phyloP scores from a whole-genome alignment of 2,329 filamentous ascomycete species.

The Falciphora oryzae region DNA sequence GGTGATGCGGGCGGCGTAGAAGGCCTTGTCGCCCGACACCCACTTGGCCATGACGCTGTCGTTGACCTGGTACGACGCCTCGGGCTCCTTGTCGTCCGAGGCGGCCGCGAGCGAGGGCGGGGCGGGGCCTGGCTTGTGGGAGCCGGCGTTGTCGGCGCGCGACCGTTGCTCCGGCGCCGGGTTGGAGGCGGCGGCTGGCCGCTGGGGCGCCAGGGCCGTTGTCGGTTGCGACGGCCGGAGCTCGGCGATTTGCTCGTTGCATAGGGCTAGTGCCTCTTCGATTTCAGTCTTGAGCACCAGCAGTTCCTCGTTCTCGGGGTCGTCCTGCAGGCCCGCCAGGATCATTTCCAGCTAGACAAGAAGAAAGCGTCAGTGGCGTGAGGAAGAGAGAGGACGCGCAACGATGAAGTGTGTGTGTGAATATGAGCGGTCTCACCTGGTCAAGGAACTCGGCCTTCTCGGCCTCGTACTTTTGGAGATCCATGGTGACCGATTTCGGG shows the following conservation, averaged over 20 bases:
- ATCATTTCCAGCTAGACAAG: constrained; percentile 68
- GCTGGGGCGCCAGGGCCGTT: constrained; percentile 32
- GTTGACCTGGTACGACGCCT: constrained; percentile 71
- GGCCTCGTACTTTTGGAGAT: constrained; percentile 36
- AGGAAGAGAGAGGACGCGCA: not conserved
- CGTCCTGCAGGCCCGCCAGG: constrained; percentile 67
- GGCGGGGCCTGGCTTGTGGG: constrained; percentile 47
- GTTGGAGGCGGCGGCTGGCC: constrained; percentile 25
- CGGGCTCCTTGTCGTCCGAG: constrained; percentile 47
- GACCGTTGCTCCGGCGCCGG: constrained; percentile 62
- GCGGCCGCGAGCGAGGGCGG: constrained; percentile 28
- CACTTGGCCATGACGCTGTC: constrained; percentile 89
- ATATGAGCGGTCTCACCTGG: constrained; percentile 37
- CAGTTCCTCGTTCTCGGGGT: constrained; percentile 75
- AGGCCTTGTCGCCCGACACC: constrained; percentile 80
- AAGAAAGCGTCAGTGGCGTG: not conserved
- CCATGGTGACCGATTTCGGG: constrained; percentile 25
- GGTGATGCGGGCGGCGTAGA: constrained; percentile 89
- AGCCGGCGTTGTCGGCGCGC: constrained; percentile 73
- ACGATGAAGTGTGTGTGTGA: not conserved
- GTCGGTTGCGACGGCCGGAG: constrained; percentile 54
- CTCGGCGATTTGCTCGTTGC: constrained; percentile 76
- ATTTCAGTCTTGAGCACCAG: constrained; percentile 73
- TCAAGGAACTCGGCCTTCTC: constrained; percentile 51
- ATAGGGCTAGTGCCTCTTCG: constrained; percentile 71